Base-by-base conservation (phyloP, 2,329 filamentous ascomycete genomes). In the Calonectria fujianensis region DNA sequence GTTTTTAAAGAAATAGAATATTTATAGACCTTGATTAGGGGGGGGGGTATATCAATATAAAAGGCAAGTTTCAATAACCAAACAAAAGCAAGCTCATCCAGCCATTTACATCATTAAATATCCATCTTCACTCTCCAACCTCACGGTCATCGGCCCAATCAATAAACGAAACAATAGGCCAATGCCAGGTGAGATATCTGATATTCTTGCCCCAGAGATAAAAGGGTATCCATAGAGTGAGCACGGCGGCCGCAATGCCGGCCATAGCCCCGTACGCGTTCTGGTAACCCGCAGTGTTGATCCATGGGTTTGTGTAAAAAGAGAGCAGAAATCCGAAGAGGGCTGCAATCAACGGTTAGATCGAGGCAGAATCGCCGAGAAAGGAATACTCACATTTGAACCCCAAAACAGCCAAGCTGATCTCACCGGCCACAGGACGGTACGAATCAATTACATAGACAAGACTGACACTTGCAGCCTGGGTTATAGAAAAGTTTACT, bases 301-400 rank as follows among this genome's bases (percentile, higher is more conserved):
- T 87, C 90, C 90, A 92, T 0, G 89, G 87, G 78, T 92, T 92
- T 1, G 89, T 91, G 79, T 92, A 92, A 79, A 92, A 92, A 0
- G 88, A 90, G 1, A 92, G 84, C 1, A 92, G 83, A 79, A 92
- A 92, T 6, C 90, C 90, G 78, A 92, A 91, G 10, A 88, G 80
- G 20, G 89, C 88, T 89, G 72, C 29, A 7, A 1, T 11, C 20
- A 3, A 7, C 51, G 32, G 48, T 81, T 75, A 80, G 76, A 37
- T 51, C 10, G n/a, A 10, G 27, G 35, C 4, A 27, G 18, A 2
- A 54, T 14, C 27, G 35, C 24, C 14, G 9, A 37, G 9, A 32
- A 24, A 20, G 6, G 20, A 14, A 16, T 14, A 7, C 87, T 83
- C 76, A 87, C 88, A 88, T 82, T 91, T 91, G 80, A 91, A 91